Evolutionary conservation across 768 basidiomycete genomes (phyloP), one percentile per base, ranked within the genome.

Genomic region (Boletus fagicola): DNA sequence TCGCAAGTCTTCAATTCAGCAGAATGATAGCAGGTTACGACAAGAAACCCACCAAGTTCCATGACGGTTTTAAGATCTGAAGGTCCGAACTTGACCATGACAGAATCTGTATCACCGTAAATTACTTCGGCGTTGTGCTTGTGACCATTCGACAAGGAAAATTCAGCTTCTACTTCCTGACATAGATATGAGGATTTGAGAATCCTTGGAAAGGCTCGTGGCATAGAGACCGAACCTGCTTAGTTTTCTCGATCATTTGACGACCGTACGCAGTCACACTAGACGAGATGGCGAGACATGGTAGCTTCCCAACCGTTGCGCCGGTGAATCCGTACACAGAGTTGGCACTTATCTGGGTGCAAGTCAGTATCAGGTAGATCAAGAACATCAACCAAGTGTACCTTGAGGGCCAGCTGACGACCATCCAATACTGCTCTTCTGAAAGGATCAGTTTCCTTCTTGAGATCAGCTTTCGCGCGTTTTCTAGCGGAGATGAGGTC

Each of bases 251-350:
- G 59, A 99, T 98, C 97, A 99, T 99, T 72, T 97, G 90, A 56
- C 97, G 92, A 65, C 97, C 97, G 72, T 97, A 99, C 0, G 97
- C 84, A 1, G 97, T 99, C 42, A 86, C 84, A 75, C 92, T 94
- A 2, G 95, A 98, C 15, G 97, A 98, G 60, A 99, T 99, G 11
- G 93, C 77, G 42, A 98, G 78, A 77, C 97, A 99, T 5, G 97
- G 94, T 16, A 99, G 77, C 73, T 98, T 98, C 54, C 97, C 97
- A 62, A 98, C 82, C 0, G 97, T 98, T 0, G 97, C 97, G 39
- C 97, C 97, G 7, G 97, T 98, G 71, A 99, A 98, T 28, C 97
- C 97, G 64, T 99, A 99, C 28, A 99, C 96, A 2, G 97, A 99
- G 74, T 98, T 99, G 28, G 97, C 97, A 69, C 91, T 94, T 72